Evolutionary conservation across 371 early-diverging fungal genomes (phyloP).

Genomic region (Massospora cicadina): DNA sequence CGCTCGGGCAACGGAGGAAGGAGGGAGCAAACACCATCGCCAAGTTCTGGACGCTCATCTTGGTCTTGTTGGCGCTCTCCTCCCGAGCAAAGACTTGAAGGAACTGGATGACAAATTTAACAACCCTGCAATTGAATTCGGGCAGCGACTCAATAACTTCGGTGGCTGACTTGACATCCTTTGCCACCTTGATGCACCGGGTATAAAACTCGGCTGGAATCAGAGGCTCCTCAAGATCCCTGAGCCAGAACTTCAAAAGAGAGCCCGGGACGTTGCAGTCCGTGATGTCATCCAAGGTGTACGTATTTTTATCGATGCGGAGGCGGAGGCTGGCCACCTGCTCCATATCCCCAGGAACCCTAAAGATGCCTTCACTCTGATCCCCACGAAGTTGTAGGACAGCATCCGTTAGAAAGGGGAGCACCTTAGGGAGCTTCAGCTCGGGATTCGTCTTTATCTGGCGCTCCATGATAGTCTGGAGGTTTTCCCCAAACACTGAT

Average conservation of each 20-base stretch:
- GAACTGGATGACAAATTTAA: conserved; percentile 59
- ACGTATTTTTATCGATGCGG: conserved; percentile 15
- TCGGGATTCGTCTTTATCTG: conserved; percentile 23
- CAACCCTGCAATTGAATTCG: conserved; percentile 52
- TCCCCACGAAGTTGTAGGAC: conserved; percentile 60
- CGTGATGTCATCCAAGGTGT: conserved; percentile 43
- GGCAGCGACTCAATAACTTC: conserved; percentile 48
- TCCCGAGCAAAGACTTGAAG: conserved; percentile 64
- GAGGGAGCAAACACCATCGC: conserved; percentile 97
- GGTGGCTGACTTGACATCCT: conserved; percentile 31
- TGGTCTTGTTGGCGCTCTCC: conserved; percentile 42
- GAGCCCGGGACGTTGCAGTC: conserved; percentile 90
- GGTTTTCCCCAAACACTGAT: conserved; percentile 81
- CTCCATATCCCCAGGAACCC: conserved; percentile 89
- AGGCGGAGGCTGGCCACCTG: conserved; percentile 50
- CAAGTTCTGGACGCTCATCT: conserved; percentile 76
- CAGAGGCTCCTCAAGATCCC: conserved; percentile 81
- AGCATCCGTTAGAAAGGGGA: conserved; percentile 63
- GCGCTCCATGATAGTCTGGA: conserved; percentile 62
- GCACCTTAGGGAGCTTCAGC: conserved; percentile 44
- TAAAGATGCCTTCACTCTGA: conserved; percentile 85
- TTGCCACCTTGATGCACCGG: conserved; percentile 34
- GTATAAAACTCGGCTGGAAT: conserved; percentile 70
- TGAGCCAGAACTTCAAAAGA: conserved; percentile 77
- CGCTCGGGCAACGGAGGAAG: conserved; percentile 66